Base-by-base conservation (phyloP, 169 alveolate species). In the Plasmodium inui region DNA sequence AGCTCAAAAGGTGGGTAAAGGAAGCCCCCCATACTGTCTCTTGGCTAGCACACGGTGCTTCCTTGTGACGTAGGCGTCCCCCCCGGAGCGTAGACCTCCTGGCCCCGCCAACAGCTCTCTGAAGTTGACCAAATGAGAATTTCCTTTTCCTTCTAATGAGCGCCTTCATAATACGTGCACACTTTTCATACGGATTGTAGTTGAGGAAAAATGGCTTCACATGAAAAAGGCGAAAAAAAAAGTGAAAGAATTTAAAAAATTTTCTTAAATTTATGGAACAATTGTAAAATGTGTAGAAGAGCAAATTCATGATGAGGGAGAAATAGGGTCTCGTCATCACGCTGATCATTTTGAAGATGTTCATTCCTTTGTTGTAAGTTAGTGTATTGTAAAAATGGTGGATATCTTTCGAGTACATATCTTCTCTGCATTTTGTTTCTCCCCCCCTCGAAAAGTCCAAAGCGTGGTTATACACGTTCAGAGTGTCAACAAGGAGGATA, bases 321-420 rank as follows among this genome's bases (percentile, higher is more conserved):
- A 73, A 86, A 17, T 74, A 34, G 1, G 93, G 93, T 53, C 34
- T 53, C 12, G 81, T 74, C 19, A 86, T n/a, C 0, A 86, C 70
- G 14, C 34, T 74, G 3, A 86, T 76, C 6, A 86, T 76, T 86
- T 76, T 73, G 67, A 86, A 86, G 14, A 86, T 53, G 4, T 76
- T 46, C 93, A 86, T 76, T 73, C 93, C 93, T 74, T 86, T 86
- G 70, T 86, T 86, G 34, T 86, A 86, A 19, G 93, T 86, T 19
- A 86, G 55, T 37, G 61, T 6, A 37, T 86, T 86, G 30, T 86
- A 86, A 86, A 86, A 86, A 86, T 86, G 74, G 26, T 86, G 84
- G 14, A 86, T 76, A 3, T 76, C 46, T 6, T 55, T 86, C 34
- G 9, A 14, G 55, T 76, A 34, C n/a, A 53, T 28, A 9, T 22